Evolutionary conservation across 345 rosid genomes (phyloP), one percentile per base, ranked within the genome.

Genomic region (Eutrema heterophyllum): DNA sequence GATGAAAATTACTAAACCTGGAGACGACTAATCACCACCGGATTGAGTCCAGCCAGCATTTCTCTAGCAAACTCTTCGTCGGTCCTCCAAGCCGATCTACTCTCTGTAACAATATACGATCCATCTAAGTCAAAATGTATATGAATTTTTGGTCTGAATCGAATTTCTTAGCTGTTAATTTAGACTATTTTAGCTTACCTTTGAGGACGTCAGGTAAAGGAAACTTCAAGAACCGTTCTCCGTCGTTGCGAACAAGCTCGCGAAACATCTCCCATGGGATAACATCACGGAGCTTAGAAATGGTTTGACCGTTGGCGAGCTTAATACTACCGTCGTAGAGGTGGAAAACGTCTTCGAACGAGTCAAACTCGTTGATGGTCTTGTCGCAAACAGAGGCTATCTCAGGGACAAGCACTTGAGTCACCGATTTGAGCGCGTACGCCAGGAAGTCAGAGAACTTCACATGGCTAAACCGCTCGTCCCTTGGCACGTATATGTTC

Each of bases 401-500:
- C 83, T 95, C 97, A 1, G 97, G 92, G 67, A 82, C 59, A 29
- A 91, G 12, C 61, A 95, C 78, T 72, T 92, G 96, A 71, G 75
- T 59, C 35, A 92, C 58, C 4, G 97, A 84, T 48, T 95, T 95
- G 58, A 88, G 74, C 45, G 89, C 86, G 70, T 88, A 87, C 75
- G 96, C 99, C 13, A 95, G 85, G 67, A 95, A 87, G 70, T 91
- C 97, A 7, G 97, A 88, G 77, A 89, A 92, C 77, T 95, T 95
- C 52, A 92, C 46, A 55, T 83, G 90, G 70, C 75, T 78, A 78
- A 95, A 95, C 72, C 88, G 76, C 56, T 95, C 99, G 71, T 95
- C 99, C 78, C 97, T 79, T 7, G 99, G 99, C 46, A 90, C 97
- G 57, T 95, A 95, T 36, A 95, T 85, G 73, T 88, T 76, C 14